Evolutionary conservation across 495 filamentous ascomycete species (phyloP).

Genomic region (Xylaria curta): DNA sequence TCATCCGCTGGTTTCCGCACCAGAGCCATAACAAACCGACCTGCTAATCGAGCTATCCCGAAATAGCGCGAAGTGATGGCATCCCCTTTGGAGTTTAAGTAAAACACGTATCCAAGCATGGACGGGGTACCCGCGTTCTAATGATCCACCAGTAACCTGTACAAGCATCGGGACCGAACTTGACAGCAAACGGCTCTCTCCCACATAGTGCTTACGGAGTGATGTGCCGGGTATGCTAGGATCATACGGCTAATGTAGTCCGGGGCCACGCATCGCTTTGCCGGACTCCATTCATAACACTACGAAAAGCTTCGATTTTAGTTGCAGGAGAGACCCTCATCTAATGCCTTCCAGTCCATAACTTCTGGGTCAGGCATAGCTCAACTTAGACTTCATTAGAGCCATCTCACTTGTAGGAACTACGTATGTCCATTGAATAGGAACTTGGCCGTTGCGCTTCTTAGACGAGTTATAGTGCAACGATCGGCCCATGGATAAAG

Average conservation of each 20-base stretch:
- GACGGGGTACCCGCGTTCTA: neutral
- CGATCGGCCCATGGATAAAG: too few relatives aligned
- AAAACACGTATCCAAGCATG: neutral
- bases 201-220: neutral
- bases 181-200: neutral
- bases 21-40: neutral
- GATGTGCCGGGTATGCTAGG: neutral
- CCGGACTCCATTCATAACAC: neutral
- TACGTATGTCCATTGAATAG: neutral
- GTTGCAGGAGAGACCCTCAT: neutral
- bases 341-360: neutral
- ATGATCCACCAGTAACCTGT: neutral
- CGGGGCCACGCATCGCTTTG: neutral
- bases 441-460: too few relatives aligned
- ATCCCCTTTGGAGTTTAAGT: neutral
- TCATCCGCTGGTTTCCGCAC: neutral
- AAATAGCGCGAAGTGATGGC: neutral
- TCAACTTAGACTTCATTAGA: neutral
- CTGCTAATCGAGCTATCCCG: neutral
- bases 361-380: neutral
- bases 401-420: neutral
- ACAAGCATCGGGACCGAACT: neutral
- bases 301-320: neutral
- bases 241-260: neutral
- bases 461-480: too few relatives aligned